Evolutionary conservation across 2,329 filamentous ascomycete genomes (phyloP).

Genomic region (Trichophyton schoenleinii): DNA sequence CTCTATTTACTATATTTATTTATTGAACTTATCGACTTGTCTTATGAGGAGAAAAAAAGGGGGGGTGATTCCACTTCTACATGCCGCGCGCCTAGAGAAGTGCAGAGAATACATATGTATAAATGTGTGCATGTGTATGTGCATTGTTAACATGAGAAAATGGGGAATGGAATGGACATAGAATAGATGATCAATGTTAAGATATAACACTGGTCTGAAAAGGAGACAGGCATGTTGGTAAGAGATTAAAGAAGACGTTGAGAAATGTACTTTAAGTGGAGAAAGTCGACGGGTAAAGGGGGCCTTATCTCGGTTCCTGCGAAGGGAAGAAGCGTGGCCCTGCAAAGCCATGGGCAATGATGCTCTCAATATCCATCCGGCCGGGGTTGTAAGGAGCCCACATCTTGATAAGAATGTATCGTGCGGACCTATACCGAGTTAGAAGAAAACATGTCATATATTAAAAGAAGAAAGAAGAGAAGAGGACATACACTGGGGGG

Average conservation of each 20-base stretch:
- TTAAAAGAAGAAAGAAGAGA: neutral
- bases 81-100: too few relatives aligned
- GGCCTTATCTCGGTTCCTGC: constrained; percentile 43
- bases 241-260: too few relatives aligned
- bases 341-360: constrained; percentile 71
- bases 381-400: constrained; percentile 64
- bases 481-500: constrained; percentile 27
- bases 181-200: too few relatives aligned
- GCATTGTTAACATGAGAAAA: too few relatives aligned
- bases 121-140: too few relatives aligned
- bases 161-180: too few relatives aligned
- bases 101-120: too few relatives aligned
- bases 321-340: constrained; percentile 75
- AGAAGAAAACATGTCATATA: constrained; percentile 6
- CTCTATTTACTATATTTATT: neutral
- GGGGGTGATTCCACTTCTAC: too few relatives aligned
- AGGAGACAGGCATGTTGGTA: too few relatives aligned
- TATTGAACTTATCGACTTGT: neutral
- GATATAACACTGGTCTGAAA: too few relatives aligned
- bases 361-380: constrained; percentile 83
- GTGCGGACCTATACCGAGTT: constrained; percentile 45
- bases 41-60: neutral
- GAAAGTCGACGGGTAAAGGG: neutral
- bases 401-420: constrained; percentile 78
- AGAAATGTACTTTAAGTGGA: too few relatives aligned